Base-by-base conservation (phyloP, 1,284 basidiomycete species). In the Ustilago hordei region DNA sequence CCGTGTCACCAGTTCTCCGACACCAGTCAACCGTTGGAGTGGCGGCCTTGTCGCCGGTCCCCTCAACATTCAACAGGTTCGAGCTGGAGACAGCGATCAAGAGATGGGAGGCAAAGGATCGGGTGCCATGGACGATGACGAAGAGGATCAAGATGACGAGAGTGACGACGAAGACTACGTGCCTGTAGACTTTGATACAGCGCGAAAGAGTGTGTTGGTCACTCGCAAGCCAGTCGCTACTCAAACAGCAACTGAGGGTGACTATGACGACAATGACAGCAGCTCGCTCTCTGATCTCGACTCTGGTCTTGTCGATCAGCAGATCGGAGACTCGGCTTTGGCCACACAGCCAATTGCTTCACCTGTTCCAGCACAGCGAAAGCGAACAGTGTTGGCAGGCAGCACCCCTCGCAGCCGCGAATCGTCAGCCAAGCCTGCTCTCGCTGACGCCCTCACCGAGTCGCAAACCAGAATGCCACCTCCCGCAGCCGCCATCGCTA, bases 381-480 rank as follows among this genome's bases (percentile, higher is more conserved):
- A 58, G 50, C 58, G 58, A 36, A 67, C 64, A 1, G 52, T 52
- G 8, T 56, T 55, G 7, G 41, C 57, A 7, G 58, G 52, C n/a
- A 50, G 62, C 50, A 32, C 7, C 45, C 19, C n/a, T 13, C 39
- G 45, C 28, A 65, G 59, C 41, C 55, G 62, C 31, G 66, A 66
- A 19, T 55, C 64, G 7, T 69, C 66, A 34, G 52, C 63, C 39
- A 70, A 56, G 39, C 59, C 55, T 3, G 54, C 60, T 4, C 32
- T 48, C 2, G 19, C 58, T 15, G 62, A 67, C 19, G 57, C 48
- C 15, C 48, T 69, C n/a, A 78, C 70, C 9, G 76, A 79, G 17
- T 78, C 75, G 19, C 74, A 79, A 45, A 67, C 59, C 8, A 55
- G 54, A 38, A 81, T 80, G 80, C 75, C 75, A 28, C 76, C 77